Percentiles rank a stretch among this genome's conserved stretches.
Conservation (phyloP, 768 basidiomycete genomes). For the Panaeolus cyanescens region DNA sequence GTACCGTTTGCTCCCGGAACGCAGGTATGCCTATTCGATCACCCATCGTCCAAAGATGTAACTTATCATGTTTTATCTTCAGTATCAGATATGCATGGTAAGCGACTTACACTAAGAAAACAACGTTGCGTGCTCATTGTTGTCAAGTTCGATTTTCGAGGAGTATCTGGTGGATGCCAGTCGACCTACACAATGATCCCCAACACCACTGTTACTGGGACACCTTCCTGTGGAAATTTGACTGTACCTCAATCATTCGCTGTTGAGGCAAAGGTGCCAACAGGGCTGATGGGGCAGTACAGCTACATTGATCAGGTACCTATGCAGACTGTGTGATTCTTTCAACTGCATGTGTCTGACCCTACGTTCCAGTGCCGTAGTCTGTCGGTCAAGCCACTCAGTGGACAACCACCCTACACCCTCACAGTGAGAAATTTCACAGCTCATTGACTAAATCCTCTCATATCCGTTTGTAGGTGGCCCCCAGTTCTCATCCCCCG, state of each 20-base stretch:
- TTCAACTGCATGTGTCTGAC: background rate
- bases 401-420: slow-evolving; percentile 49
- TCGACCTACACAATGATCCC: slow-evolving; percentile 48
- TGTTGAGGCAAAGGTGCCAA: slow-evolving; percentile 34
- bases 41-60: background rate
- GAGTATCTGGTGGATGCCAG: slow-evolving; percentile 56
- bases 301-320: slow-evolving; percentile 48
- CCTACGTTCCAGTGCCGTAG: slow-evolving; percentile 44
- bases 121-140: background rate
- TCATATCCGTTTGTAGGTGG: slow-evolving; percentile 33
- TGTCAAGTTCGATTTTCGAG: slow-evolving; percentile 44
- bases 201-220: slow-evolving; percentile 29
- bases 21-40: slow-evolving; percentile 19
- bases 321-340: background rate
- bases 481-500: slow-evolving; percentile 52
- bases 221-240: slow-evolving; percentile 43
- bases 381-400: slow-evolving; percentile 41
- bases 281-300: slow-evolving; percentile 43
- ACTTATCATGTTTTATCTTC: slow-evolving; percentile 6
- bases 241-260: slow-evolving; percentile 33
- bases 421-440: slow-evolving; percentile 38
- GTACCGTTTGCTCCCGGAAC: slow-evolving; percentile 54
- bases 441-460: background rate
- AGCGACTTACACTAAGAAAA: background rate
- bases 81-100: slow-evolving; percentile 65